Percentiles rank a stretch among this genome's conserved stretches.
phyloP scores from a whole-genome alignment of 495 filamentous ascomycete genomes.

The Neurospora sp. region DNA sequence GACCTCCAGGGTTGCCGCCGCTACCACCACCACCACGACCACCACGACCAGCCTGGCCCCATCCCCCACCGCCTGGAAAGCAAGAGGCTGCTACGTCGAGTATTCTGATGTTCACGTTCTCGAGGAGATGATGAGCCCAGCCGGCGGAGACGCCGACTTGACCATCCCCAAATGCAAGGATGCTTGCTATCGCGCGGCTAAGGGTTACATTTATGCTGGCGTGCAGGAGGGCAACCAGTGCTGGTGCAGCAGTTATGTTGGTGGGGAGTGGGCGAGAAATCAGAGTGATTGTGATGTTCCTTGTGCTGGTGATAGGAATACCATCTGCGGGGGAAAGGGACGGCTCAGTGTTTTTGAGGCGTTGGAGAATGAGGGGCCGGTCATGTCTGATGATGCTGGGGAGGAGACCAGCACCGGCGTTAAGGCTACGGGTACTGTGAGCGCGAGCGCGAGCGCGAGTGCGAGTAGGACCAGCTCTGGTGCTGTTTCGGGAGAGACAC shows the following conservation, averaged over 20 bases:
- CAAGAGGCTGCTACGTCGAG: slow-evolving; percentile 10
- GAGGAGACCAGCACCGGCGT: neutral
- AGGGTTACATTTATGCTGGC: neutral
- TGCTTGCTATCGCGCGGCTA: slow-evolving; percentile 5
- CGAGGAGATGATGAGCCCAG: slow-evolving; percentile 2
- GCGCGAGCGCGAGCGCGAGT: too few relatives aligned
- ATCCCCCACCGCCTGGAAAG: too few relatives aligned
- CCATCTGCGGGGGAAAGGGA: slow-evolving; percentile 22
- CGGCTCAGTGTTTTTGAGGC: slow-evolving; percentile 10
- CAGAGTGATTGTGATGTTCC: slow-evolving; percentile 24
- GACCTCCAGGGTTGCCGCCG: too few relatives aligned
- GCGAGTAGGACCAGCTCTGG: too few relatives aligned
- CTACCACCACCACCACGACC: too few relatives aligned
- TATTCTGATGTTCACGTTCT: slow-evolving; percentile 3
- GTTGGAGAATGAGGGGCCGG: neutral
- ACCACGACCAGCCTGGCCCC: too few relatives aligned
- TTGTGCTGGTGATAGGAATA: slow-evolving; percentile 21
- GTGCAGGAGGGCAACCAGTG: neutral
- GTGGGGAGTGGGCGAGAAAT: neutral
- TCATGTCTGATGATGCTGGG: neutral
- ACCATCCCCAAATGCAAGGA: slow-evolving; percentile 7
- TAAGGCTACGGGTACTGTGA: too few relatives aligned
- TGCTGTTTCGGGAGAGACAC: too few relatives aligned
- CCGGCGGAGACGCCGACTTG: neutral
- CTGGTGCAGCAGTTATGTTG: neutral